These are phyloP conservation scores for Claviceps fusiformis DNA, from an alignment of 2,329 filamentous ascomycete genomes.

Conservation along the genomic window DNA sequence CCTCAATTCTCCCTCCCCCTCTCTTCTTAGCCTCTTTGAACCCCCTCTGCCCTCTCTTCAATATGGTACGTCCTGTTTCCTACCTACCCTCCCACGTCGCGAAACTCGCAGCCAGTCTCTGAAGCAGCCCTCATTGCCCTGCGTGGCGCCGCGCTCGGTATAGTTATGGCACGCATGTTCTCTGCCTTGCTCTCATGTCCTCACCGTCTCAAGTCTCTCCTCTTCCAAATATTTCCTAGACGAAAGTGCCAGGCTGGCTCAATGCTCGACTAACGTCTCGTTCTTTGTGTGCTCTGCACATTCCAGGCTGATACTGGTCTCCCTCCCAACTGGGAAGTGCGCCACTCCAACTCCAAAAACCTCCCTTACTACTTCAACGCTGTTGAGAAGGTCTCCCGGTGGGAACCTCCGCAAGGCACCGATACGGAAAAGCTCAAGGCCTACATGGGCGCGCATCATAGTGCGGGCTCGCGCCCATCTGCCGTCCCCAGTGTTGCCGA, in stretches of 20 bases:
- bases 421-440: slow-evolving; percentile 85
- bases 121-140: slow-evolving; percentile 4
- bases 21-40: neutral
- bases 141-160: slow-evolving; percentile 4
- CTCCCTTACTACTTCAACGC: slow-evolving; percentile 98
- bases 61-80: slow-evolving; percentile 6
- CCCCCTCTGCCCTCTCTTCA: neutral
- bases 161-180: slow-evolving; percentile 6
- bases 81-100: neutral
- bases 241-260: neutral
- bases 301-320: slow-evolving; percentile 61
- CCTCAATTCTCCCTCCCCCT: neutral
- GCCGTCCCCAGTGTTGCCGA: slow-evolving; percentile 33
- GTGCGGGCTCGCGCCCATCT: slow-evolving; percentile 30
- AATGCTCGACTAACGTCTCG: neutral
- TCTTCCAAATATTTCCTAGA: neutral
- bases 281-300: neutral
- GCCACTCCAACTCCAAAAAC: slow-evolving; percentile 96
- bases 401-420: slow-evolving; percentile 82
- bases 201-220: neutral
- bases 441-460: slow-evolving; percentile 87
- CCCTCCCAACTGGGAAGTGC: slow-evolving; percentile 82
- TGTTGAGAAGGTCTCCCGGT: slow-evolving; percentile 73
- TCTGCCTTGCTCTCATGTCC: neutral
- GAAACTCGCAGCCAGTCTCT: slow-evolving; percentile 3